Conservation (phyloP, 176 grass and related monocot species). For the Alloteropsis semialata region DNA sequence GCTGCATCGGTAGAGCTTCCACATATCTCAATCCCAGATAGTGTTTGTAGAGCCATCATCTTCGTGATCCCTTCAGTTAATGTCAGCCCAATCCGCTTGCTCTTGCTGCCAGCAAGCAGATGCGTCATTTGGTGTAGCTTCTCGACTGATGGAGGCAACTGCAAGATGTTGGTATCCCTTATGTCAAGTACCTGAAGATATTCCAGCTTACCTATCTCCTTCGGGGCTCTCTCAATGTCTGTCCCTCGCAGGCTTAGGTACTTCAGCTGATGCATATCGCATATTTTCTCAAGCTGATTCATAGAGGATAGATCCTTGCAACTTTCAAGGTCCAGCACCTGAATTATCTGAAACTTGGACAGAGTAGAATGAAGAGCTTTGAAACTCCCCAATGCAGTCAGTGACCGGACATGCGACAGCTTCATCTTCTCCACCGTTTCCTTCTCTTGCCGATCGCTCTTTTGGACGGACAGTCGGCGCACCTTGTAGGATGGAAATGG, state of each 20-base stretch:
- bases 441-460: neutral
- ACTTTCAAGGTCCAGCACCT: constrained; percentile 23
- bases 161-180: neutral
- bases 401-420: constrained; percentile 11
- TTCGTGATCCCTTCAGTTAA: constrained; percentile 17
- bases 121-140: constrained; percentile 4
- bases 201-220: neutral
- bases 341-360: neutral
- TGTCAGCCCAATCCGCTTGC: neutral
- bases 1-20: no score
- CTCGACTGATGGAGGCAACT: neutral
- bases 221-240: neutral
- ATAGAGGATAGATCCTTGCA: neutral
- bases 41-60: constrained; percentile 13
- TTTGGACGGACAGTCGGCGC: neutral
- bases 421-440: neutral
- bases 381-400: neutral
- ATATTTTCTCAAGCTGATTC: neutral
- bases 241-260: constrained; percentile 9
- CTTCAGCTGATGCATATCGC: constrained; percentile 26
- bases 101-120: constrained; percentile 8
- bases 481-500: constrained; percentile 30
- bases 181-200: constrained; percentile 25
- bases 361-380: neutral
- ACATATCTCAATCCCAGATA: constrained; percentile 6